Evolutionary conservation across 1,284 basidiomycete genomes (phyloP), one percentile per base, ranked within the genome.

Genomic region (Stereum hirsutum): DNA sequence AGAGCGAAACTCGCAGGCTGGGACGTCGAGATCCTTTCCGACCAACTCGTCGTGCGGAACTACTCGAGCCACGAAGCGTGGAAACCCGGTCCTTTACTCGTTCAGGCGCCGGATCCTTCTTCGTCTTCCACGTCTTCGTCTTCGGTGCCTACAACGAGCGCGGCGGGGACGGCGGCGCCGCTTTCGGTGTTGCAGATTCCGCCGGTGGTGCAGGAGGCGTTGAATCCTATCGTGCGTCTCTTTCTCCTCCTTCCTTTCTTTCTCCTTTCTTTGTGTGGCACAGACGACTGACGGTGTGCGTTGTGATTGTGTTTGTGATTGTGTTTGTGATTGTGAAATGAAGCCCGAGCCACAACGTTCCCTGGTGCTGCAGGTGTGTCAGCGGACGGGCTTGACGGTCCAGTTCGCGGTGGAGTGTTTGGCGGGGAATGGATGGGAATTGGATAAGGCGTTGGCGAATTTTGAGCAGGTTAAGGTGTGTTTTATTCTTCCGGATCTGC

Each of bases 21-120:
- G 94, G 83, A 89, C 28, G 86, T 93, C 50, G 70, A 83, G 40
- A 85, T 99, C 52, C 68, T 98, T 6, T 94, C 90, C 19, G 95
- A 99, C 60, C 82, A 88, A 53, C 75, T 89, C 60, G 82, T 80
- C 17, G 69, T 98, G 35, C 82, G 93, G 34, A 76, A 73, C 19
- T 96, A 91, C 62, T 88, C 91, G 6, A 86, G 79, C 53, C 78
- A 79, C 31, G 78, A 81, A 37, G 86, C 89, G 1, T 96, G 86
- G 86, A 68, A 61, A 49, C 71, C 75, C 27, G 85, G 86, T 8
- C 76, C 79, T 11, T 70, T 89, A 66, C 66, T 73, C 20, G 79
- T 87, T 8, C 81, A 87, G 48, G 68, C 65, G 24, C n/a, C n/a
- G n/a, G 21, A 19, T 19, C 35, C 35, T 21, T 15, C 35, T 21